Evolutionary conservation across 2,329 filamentous ascomycete genomes (phyloP).

Genomic region (Pseudovirgaria hyperparasitica): DNA sequence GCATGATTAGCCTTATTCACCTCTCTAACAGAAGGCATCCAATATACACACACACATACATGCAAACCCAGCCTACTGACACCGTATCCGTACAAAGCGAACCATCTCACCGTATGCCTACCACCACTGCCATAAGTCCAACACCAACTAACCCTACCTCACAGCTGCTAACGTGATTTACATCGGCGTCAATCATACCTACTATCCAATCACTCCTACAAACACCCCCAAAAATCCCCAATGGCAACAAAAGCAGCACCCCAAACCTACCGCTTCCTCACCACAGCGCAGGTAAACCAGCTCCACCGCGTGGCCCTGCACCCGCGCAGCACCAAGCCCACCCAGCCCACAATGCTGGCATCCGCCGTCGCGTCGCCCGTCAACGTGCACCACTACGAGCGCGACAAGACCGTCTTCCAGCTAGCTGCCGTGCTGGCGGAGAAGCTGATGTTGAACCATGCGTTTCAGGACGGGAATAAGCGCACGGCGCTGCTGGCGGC

Average conservation of each 20-base stretch:
- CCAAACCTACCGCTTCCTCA: constrained; percentile 3
- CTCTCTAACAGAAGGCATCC: too few species aligned
- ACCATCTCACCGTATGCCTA: too few species aligned
- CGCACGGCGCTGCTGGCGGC: constrained; percentile 16
- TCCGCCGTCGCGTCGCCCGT: constrained; percentile 15
- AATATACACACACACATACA: too few species aligned
- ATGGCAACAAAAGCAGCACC: constrained; percentile 1
- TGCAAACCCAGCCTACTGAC: too few species aligned
- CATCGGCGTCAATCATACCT: too few species aligned
- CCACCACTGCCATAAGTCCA: too few species aligned
- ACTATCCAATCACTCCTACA: too few species aligned
- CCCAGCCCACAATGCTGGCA: constrained; percentile 12
- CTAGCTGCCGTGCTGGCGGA: constrained; percentile 15
- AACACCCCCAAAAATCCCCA: too few species aligned
- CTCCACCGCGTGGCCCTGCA: constrained; percentile 4
- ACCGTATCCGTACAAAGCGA: too few species aligned
- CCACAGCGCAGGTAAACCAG: constrained; percentile 3
- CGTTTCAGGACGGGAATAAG: constrained; percentile 19
- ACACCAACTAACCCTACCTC: too few species aligned
- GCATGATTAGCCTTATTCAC: too few species aligned
- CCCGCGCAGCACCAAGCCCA: constrained; percentile 4
- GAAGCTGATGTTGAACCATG: constrained; percentile 20
- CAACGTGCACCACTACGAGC: constrained; percentile 13
- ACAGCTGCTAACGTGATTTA: too few species aligned
- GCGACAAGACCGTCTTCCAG: constrained; percentile 12